Evolutionary conservation across 305 asterid genomes (phyloP), one percentile per base, ranked within the genome.

Genomic region (Solanum aculeatissimum): DNA sequence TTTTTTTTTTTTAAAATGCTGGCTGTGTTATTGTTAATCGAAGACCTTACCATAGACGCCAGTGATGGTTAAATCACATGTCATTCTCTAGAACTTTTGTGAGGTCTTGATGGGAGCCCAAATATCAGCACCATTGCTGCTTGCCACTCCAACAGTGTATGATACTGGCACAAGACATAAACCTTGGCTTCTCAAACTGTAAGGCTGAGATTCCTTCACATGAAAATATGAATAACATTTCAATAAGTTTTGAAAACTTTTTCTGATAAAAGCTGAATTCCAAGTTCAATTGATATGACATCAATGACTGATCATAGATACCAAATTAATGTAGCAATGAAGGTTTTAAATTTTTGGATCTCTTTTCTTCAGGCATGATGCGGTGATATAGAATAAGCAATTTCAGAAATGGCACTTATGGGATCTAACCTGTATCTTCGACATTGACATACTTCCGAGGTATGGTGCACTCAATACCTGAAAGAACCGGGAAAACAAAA

Each of bases 401-500:
- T 10, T 78, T 53, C 68, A 78, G 35, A 53, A 77, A 53, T 78
- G 29, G 83, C 11, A n/a, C 49, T 53, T 11, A 29, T 12, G 29
- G 83, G 23, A 13, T 70, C 91, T 78, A 89, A 96, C 98, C 93
- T 88, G 93, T 78, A 84, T 35, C 9, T 86, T 84, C 47, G 86
- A 25, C 23, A 83, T 45, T 11, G 91, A 85, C 53, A 90, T 83
- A 71, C 87, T 84, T 66, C 86, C 88, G 21, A 95, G 88, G 86
- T 94, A 95, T 5, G 98, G 98, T 86, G 97, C 97, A 83, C 98
- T 94, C 88, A 94, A 83, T 23, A 94, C 98, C 98, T 95, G 88
- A 84, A 86, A 88, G 68, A 62, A 65, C 55, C 58, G 84, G 6
- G 80, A 82, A 55, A 66, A 42, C 18, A 63, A 80, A 35, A 74